Evolutionary conservation across 495 filamentous ascomycete species (phyloP).

Genomic region (Aspergillus sparsus): DNA sequence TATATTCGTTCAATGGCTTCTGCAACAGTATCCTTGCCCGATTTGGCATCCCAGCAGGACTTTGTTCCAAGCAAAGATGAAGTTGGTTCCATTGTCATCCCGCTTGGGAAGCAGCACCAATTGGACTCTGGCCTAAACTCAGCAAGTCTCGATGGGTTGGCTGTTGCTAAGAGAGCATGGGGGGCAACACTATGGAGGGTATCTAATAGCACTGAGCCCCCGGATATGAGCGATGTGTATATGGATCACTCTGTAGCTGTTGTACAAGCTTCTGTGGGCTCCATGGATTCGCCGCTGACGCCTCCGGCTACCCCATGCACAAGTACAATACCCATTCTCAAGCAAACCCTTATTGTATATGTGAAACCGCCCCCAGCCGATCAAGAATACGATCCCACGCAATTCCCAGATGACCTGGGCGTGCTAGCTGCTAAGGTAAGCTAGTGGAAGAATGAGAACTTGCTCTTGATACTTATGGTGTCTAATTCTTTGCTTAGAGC

Average conservation of each 20-base stretch:
- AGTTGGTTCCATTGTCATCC: neutral
- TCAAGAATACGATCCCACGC: neutral
- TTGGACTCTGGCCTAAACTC: neutral
- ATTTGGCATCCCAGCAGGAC: neutral
- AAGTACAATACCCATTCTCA: neutral
- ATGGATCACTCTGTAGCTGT: neutral
- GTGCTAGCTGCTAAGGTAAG: neutral
- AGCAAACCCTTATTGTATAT: neutral
- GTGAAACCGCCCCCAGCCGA: neutral
- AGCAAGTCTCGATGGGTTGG: neutral
- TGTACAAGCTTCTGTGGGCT: neutral
- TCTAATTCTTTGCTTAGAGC: neutral
- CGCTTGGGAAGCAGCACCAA: neutral
- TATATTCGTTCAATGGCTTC: neutral
- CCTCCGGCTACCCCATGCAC: neutral
- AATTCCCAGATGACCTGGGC: neutral
- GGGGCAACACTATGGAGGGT: neutral
- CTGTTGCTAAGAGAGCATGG: neutral
- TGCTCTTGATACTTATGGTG: neutral
- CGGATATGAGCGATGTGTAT: neutral
- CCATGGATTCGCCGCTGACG: neutral
- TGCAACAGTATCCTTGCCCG: neutral
- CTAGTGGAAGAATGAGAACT: neutral
- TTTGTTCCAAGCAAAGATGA: slow-evolving; percentile 1
- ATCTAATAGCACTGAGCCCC: neutral